These are phyloP conservation scores for Lentinus tigrinus DNA, from an alignment of 768 basidiomycete species.

Conservation along the genomic window DNA sequence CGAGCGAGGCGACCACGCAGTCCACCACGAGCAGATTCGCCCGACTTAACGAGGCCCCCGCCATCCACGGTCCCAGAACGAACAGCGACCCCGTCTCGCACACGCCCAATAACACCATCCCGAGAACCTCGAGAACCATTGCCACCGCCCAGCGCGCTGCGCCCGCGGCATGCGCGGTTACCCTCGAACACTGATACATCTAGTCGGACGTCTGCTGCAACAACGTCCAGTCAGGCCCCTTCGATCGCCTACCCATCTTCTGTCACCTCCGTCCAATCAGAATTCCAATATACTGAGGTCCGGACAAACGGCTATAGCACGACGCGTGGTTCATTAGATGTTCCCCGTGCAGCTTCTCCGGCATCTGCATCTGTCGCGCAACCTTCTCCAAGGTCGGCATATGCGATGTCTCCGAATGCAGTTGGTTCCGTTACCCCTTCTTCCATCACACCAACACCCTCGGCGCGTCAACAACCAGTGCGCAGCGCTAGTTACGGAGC, in stretches of 20 bases:
- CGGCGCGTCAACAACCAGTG: conserved; percentile 4
- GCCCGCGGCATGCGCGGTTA: conserved; percentile 37
- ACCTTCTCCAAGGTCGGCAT: conserved; percentile 16
- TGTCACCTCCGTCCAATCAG: conserved; percentile 23
- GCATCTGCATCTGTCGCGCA: conserved; percentile 11
- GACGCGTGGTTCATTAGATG: conserved; percentile 6
- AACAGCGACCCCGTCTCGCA: conserved; percentile 16
- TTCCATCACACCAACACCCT: neutral
- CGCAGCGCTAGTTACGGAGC: conserved; percentile 7
- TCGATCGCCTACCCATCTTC: conserved; percentile 24
- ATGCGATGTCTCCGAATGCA: conserved; percentile 5
- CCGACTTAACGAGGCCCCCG: conserved; percentile 16
- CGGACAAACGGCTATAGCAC: conserved; percentile 7
- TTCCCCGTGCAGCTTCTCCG: conserved; percentile 3
- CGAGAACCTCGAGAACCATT: conserved; percentile 26
- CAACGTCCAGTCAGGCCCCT: conserved; percentile 31
- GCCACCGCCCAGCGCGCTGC: conserved; percentile 31
- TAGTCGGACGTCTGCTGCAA: conserved; percentile 15
- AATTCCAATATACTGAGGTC: conserved; percentile 1
- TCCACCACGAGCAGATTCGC: conserved; percentile 17
- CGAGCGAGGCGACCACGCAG: conserved; percentile 12
- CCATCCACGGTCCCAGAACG: conserved; percentile 15
- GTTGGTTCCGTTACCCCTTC: neutral
- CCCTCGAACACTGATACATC: conserved; percentile 43
- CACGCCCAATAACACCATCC: conserved; percentile 22